phyloP scores from a whole-genome alignment of 495 filamentous ascomycete species.

The Patellaria atrata region DNA sequence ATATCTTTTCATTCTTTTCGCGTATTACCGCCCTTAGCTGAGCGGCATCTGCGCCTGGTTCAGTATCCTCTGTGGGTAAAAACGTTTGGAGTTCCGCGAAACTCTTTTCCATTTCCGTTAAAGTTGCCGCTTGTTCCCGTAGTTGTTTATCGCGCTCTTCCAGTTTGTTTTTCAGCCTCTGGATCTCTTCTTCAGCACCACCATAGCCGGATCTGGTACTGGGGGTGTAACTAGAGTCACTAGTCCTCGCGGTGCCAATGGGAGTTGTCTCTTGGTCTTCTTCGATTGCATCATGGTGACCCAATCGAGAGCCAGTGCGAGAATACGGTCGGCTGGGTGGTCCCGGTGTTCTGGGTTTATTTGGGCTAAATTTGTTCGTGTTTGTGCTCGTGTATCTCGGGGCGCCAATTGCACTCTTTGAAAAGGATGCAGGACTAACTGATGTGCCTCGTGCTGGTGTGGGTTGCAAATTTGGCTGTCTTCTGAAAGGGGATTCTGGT shows the following conservation, averaged over 20 bases:
- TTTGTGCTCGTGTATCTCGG: constrained; percentile 50
- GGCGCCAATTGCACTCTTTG: constrained; percentile 27
- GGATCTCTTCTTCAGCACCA: constrained; percentile 48
- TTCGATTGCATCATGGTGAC: constrained; percentile 21
- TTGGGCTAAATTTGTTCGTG: constrained; percentile 46
- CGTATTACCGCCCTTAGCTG: constrained; percentile 69
- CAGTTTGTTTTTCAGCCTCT: constrained; percentile 50
- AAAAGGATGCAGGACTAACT: constrained; percentile 34
- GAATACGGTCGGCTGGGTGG: constrained; percentile 27
- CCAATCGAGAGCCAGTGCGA: constrained; percentile 26
- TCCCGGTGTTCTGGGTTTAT: constrained; percentile 16
- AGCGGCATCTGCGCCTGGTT: constrained; percentile 60
- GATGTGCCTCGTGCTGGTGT: constrained; percentile 43
- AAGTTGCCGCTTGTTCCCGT: constrained; percentile 63
- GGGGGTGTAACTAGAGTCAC: constrained; percentile 33
- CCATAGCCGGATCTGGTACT: constrained; percentile 37
- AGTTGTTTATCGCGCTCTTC: constrained; percentile 77
- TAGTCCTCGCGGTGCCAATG: constrained; percentile 36
- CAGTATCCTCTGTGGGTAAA: constrained; percentile 27
- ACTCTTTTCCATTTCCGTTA: constrained; percentile 75
- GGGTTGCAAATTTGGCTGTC: constrained; percentile 34
- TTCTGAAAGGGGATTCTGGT: constrained; percentile 67
- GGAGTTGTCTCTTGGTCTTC: constrained; percentile 41
- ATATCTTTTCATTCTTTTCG: constrained; percentile 95
- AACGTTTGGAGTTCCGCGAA: constrained; percentile 60